Evolutionary conservation across 116 monocot species (phyloP).

Genomic region (Iris pallida): DNA sequence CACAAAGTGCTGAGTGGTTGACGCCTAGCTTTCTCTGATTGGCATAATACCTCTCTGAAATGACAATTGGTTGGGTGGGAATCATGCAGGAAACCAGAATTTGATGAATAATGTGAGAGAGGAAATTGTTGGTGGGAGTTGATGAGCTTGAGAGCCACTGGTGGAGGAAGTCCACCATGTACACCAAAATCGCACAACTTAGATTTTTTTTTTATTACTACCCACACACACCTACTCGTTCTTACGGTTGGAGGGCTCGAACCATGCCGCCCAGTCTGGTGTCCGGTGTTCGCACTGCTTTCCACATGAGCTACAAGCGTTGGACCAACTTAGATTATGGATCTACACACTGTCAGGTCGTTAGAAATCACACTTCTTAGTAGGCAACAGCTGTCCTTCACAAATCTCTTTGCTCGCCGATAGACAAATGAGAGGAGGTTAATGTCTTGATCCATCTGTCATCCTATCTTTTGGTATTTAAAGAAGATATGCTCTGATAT

Average conservation of each 20-base stretch:
- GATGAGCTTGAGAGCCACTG: slow-evolving; percentile 1
- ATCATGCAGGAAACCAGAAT: slow-evolving; percentile 30
- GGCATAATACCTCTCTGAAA: slow-evolving; percentile 10
- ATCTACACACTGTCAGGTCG: background rate
- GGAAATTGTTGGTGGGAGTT: slow-evolving; percentile 5
- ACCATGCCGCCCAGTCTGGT: no score
- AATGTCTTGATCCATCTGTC: no score
- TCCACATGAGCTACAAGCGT: no score
- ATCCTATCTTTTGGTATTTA: no score
- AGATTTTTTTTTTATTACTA: no score
- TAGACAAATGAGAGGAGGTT: no score
- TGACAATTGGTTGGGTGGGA: slow-evolving; percentile 34
- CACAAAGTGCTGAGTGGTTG: slow-evolving; percentile 11
- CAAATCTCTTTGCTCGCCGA: slow-evolving; percentile 8
- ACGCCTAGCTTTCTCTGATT: slow-evolving; percentile 16
- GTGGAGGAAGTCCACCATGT: slow-evolving; percentile 15
- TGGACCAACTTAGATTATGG: background rate
- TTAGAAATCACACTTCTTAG: background rate
- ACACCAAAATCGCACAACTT: background rate
- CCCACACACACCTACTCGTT: no score
- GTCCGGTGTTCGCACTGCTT: no score
- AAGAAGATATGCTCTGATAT: no score
- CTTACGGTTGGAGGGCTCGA: no score
- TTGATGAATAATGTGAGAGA: slow-evolving; percentile 11
- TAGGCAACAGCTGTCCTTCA: slow-evolving; percentile 2